Evolutionary conservation across 140 eudicot genomes (phyloP).

Genomic region (Stevia rebaudiana): DNA sequence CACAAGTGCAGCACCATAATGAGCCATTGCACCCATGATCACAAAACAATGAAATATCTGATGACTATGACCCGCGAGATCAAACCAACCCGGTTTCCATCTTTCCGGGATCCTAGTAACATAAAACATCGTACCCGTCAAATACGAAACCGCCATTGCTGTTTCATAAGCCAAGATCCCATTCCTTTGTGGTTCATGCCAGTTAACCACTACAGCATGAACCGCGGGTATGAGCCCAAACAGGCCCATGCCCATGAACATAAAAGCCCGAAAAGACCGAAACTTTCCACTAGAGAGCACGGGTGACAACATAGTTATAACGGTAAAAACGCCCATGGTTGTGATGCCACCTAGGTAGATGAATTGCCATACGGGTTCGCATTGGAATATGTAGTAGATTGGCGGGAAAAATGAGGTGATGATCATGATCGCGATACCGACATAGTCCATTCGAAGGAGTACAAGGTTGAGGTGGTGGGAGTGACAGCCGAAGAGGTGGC

Average conservation of each 20-base stretch:
- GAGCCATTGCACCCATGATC: conserved; percentile 78
- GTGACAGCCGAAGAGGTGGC: conserved; percentile 86
- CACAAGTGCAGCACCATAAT: conserved; percentile 74
- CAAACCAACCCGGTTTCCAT: conserved; percentile 82
- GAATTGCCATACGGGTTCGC: conserved; percentile 51
- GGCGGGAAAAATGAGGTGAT: conserved; percentile 89
- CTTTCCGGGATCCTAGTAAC: conserved; percentile 73
- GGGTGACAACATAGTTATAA: conserved; percentile 62
- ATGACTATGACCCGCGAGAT: conserved; percentile 82
- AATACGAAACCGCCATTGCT: conserved; percentile 70
- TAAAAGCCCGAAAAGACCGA: conserved; percentile 54
- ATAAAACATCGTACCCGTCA: conserved; percentile 67
- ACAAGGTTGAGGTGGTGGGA: conserved; percentile 50
- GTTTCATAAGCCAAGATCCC: conserved; percentile 51
- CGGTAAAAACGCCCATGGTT: conserved; percentile 53
- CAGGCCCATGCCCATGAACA: conserved; percentile 74
- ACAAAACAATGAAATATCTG: conserved; percentile 85
- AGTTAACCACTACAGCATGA: conserved; percentile 56
- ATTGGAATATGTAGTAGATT: conserved; percentile 49
- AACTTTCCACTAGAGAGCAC: conserved; percentile 52
- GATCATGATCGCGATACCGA: conserved; percentile 72
- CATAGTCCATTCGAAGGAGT: conserved; percentile 62
- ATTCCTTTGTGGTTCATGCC: conserved; percentile 63
- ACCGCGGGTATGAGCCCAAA: conserved; percentile 68
- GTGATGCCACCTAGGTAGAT: conserved; percentile 66